phyloP scores from a whole-genome alignment of 305 asterid genomes.

The Fraxinus xanthoxyloides region DNA sequence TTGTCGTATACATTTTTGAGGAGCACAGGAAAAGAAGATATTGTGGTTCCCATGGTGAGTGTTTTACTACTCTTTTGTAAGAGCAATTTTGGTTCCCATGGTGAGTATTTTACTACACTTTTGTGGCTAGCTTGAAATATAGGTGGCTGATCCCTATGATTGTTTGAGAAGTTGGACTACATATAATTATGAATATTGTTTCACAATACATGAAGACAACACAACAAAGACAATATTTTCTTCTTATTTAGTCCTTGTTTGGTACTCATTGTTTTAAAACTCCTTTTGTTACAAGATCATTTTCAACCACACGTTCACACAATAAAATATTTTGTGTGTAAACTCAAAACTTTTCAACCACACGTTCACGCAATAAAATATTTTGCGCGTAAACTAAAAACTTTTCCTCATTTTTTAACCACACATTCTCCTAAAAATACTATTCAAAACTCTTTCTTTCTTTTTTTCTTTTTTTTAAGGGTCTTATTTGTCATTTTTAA shows the following conservation, averaged over 20 bases:
- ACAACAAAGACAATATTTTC: neutral
- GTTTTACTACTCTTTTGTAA: slow-evolving; percentile 1
- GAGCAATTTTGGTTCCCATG: slow-evolving; percentile 77
- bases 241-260: neutral
- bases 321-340: too few relatives aligned
- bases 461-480: too few relatives aligned
- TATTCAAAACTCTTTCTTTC: too few relatives aligned
- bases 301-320: too few relatives aligned
- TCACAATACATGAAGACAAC: neutral
- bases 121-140: slow-evolving; percentile 1
- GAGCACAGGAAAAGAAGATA: slow-evolving; percentile 84
- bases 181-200: neutral
- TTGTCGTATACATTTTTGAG: slow-evolving; percentile 78
- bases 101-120: slow-evolving; percentile 35
- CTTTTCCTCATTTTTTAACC: too few relatives aligned
- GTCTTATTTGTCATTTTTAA: neutral
- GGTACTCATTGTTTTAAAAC: too few relatives aligned
- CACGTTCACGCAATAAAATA: too few relatives aligned
- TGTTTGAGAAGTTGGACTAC: neutral
- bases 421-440: too few relatives aligned
- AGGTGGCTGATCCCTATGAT: neutral
- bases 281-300: too few relatives aligned
- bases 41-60: slow-evolving; percentile 91
- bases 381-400: too few relatives aligned
- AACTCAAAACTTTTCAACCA: too few relatives aligned